Evolutionary conservation across 2,329 filamentous ascomycete species (phyloP).

Genomic region (Ramularia collo-cygni): DNA sequence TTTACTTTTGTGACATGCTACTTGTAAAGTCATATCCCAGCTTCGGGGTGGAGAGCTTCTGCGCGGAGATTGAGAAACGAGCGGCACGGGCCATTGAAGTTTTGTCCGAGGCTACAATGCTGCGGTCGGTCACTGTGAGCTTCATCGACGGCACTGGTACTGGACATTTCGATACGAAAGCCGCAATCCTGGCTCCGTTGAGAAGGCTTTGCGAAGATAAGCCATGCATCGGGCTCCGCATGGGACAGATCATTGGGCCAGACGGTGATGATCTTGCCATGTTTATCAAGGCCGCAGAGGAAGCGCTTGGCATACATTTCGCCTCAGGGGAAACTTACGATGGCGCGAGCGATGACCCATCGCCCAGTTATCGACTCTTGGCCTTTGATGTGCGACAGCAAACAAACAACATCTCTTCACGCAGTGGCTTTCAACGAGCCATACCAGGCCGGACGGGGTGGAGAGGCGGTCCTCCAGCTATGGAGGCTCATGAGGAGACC

Average conservation of each 20-base stretch:
- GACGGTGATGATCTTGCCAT: slow-evolving; percentile 16
- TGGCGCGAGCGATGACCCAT: slow-evolving; percentile 6
- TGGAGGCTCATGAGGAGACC: slow-evolving; percentile 10
- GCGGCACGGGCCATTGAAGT: slow-evolving; percentile 26
- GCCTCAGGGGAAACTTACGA: slow-evolving; percentile 5
- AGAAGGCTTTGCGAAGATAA: slow-evolving; percentile 11
- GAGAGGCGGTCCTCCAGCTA: slow-evolving; percentile 12
- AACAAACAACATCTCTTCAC: slow-evolving; percentile 10
- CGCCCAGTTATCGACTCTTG: slow-evolving; percentile 18
- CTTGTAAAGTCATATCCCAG: slow-evolving; percentile 28
- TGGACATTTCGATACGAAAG: slow-evolving; percentile 23
- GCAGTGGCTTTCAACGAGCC: slow-evolving; percentile 7
- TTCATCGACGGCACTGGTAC: slow-evolving; percentile 29
- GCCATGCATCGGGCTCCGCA: slow-evolving; percentile 15
- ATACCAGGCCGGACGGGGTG: slow-evolving; percentile 11
- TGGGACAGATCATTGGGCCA: slow-evolving; percentile 23
- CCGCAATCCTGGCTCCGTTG: slow-evolving; percentile 22
- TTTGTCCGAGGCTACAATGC: slow-evolving; percentile 16
- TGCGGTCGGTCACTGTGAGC: slow-evolving; percentile 24
- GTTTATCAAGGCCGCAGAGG: slow-evolving; percentile 20
- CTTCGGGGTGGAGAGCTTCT: slow-evolving; percentile 26
- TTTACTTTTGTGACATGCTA: slow-evolving; percentile 29
- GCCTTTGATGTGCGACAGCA: slow-evolving; percentile 25
- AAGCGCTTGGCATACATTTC: slow-evolving; percentile 13
- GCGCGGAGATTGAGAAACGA: slow-evolving; percentile 25